phyloP scores from a whole-genome alignment of 1,284 basidiomycete species.

The Trametes sp. region DNA sequence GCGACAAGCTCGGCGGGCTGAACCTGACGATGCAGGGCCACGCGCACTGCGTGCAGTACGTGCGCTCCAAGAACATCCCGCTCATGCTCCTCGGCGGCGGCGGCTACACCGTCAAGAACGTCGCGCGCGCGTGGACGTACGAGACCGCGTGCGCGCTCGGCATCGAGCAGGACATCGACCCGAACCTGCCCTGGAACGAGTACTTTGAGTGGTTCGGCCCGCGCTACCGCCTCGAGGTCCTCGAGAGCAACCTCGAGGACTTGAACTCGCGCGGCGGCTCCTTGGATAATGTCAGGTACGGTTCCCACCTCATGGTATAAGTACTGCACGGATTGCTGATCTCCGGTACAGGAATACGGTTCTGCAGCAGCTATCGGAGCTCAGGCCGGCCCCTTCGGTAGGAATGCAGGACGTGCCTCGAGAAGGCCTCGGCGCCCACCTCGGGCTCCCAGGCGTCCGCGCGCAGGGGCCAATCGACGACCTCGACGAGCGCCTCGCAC shows the following conservation, averaged over 20 bases:
- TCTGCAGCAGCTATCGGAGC: constrained; percentile 79
- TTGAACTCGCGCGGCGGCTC: constrained; percentile 86
- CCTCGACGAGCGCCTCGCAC: constrained; percentile 72
- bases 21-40: constrained; percentile 97
- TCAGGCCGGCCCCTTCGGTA: constrained; percentile 88
- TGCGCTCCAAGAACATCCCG: constrained; percentile 87
- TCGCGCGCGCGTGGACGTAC: constrained; percentile 94
- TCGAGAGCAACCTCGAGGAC: constrained; percentile 94
- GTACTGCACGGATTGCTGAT: background rate
- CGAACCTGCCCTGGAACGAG: constrained; percentile 92
- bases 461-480: constrained; percentile 58
- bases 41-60: constrained; percentile 89
- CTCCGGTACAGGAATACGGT: constrained; percentile 46
- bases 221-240: constrained; percentile 92
- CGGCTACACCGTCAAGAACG: constrained; percentile 97
- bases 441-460: constrained; percentile 59
- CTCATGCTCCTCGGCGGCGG: constrained; percentile 95
- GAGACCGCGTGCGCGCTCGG: constrained; percentile 96
- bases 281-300: constrained; percentile 82
- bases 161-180: constrained; percentile 79
- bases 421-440: constrained; percentile 68
- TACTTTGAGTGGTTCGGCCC: constrained; percentile 99
- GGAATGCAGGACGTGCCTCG: constrained; percentile 87
- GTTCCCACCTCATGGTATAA: constrained; percentile 18
- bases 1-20: constrained; percentile 97